Base-by-base conservation (phyloP, 805 yeast species). In the Metschnikowia matae region DNA sequence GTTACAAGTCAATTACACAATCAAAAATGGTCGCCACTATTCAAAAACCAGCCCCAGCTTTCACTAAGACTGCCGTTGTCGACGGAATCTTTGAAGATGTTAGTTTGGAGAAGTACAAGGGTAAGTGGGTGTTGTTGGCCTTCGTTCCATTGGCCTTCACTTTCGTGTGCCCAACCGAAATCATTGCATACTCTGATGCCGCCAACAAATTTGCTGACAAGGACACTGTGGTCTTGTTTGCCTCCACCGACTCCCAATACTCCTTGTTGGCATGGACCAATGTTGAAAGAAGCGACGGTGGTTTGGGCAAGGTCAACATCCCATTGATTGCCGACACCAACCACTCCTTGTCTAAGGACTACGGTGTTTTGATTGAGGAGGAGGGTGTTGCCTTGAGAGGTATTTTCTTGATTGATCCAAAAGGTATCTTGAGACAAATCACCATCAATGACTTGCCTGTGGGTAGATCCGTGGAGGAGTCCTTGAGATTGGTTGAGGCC, bases 61-160 rank as follows among this genome's bases (percentile, higher is more conserved):
- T 94, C 88, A 87, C 80, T 74, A 94, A 92, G 80, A 89, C 96
- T 63, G 99, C 99, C 70, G 98, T 94, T 68, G 81, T 94, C 63
- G 91, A 92, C 78, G 98, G 98, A 75, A 79, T 82, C 59, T 92
- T 94, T 70, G 98, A 94, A 80, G 97, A 94, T 68, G 81, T 94
- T 63, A 80, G 96, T 54, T 84, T 94, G 63, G 98, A 92, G 66
- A 87, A 89, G 76, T 94, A 85, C 88, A 85, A 85, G 79, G 99
- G 99, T 69, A 89, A 94, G 78, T 94, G 97, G 96, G 97, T 94
- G 62, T 76, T 94, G 59, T 81, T 94, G 67, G 98, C 95, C 57
- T 94, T 94, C 80, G 86, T 94, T 72, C 99, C 99, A 74, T 79
- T 92, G 82, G 99, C 99, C 48, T 94, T 94, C 91, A 94, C 99